phyloP scores from a whole-genome alignment of 2,329 filamentous ascomycete species.

The Trichoderma sp. region DNA sequence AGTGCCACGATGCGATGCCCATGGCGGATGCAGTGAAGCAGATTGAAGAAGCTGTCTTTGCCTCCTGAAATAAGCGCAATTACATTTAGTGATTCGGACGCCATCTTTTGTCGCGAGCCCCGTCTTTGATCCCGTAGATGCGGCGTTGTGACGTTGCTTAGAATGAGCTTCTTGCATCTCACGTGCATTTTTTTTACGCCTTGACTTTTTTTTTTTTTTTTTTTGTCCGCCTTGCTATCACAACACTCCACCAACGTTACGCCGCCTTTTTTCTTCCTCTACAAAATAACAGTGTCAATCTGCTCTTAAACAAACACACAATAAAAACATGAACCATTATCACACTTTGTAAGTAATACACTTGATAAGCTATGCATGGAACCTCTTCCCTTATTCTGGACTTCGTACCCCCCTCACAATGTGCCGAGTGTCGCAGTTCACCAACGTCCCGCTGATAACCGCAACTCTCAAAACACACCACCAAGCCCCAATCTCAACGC shows the following conservation, averaged over 20 bases:
- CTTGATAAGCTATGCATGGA: neutral
- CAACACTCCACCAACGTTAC: neutral
- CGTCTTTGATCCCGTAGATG: neutral
- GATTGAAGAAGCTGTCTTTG: conserved; percentile 93
- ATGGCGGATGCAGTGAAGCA: conserved; percentile 84
- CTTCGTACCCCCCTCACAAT: neutral
- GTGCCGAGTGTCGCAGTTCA: neutral
- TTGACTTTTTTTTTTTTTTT: neutral
- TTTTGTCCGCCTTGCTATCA: neutral
- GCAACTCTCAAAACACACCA: neutral
- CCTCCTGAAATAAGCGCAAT: conserved; percentile 93
- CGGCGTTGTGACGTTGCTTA: neutral
- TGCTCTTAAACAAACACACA: neutral
- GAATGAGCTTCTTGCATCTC: conserved; percentile 9
- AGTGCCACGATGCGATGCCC: conserved; percentile 83
- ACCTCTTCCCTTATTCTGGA: neutral
- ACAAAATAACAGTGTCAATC: neutral
- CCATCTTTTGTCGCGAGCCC: conserved; percentile 33
- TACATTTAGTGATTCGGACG: conserved; percentile 60
- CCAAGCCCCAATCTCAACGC: neutral
- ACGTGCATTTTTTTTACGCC: conserved; percentile 18
- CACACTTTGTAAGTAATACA: neutral
- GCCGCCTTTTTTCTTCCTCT: neutral
- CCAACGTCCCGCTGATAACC: neutral
- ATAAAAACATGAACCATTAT: neutral